Percentiles rank a stretch among this genome's conserved stretches.
phyloP scores from a whole-genome alignment of 148 eudicot species.

The Selenicereus undatus region DNA sequence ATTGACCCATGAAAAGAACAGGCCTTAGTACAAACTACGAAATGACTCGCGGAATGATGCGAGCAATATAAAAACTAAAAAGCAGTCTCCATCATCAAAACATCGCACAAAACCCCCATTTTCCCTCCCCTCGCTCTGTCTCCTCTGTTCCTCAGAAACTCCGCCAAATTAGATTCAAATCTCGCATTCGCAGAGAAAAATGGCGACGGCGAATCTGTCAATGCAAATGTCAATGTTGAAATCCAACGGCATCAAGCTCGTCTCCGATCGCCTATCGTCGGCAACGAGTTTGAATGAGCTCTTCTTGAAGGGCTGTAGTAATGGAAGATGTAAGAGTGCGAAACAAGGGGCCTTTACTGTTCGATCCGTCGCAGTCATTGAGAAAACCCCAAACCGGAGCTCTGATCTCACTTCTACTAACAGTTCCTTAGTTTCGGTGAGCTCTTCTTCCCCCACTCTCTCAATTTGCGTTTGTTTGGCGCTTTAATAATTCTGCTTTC shows the following conservation, averaged over 20 bases:
- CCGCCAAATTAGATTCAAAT: constrained; percentile 2
- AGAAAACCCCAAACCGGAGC: constrained; percentile 15
- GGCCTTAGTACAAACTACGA: neutral
- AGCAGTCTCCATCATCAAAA: too few relatives aligned
- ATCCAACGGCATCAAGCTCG: constrained; percentile 21
- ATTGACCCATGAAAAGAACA: too few relatives aligned
- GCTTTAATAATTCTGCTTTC: too few relatives aligned
- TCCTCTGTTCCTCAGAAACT: constrained; percentile 8
- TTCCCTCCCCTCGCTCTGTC: neutral
- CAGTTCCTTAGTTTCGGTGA: constrained; percentile 43
- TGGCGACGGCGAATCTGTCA: constrained; percentile 8
- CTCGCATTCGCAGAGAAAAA: neutral
- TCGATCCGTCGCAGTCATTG: constrained; percentile 39
- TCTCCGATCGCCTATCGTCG: constrained; percentile 35
- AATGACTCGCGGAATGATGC: neutral
- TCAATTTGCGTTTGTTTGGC: neutral
- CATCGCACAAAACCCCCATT: neutral
- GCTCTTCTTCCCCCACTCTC: neutral
- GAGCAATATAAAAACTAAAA: neutral
- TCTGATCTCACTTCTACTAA: constrained; percentile 30
- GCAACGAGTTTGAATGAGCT: constrained; percentile 27
- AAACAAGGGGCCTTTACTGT: constrained; percentile 27
- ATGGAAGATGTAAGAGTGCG: neutral
- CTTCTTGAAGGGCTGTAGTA: constrained; percentile 3
- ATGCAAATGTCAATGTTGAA: constrained; percentile 32